Evolutionary conservation across 2,329 filamentous ascomycete species (phyloP), one percentile per base, ranked within the genome.

Genomic region (Chaetomiaceae sp.): DNA sequence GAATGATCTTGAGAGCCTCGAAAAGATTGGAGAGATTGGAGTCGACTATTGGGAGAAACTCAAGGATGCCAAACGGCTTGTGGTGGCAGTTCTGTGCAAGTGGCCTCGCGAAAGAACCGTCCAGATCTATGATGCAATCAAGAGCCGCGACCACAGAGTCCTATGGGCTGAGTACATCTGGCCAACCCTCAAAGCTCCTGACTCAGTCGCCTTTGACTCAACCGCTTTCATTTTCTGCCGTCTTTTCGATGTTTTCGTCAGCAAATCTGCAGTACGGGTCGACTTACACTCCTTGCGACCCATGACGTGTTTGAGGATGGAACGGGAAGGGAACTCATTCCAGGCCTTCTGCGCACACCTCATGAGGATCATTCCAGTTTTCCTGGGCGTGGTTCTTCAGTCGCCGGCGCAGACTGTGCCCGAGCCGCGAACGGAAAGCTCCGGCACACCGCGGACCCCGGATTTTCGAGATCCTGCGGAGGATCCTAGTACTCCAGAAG

Each of bases 151-250:
- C 7, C 56, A 61, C 14, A 30, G 56, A 5, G 47, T 63, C 2
- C 51, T 66, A 5, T 72, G 69, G 69, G 30, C 58, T 1, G 33
- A 63, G 25, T 52, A 63, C n/a, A 48, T 71, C 13, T 27, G 54
- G 20, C 51, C 45, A 16, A 57, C 58, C 5, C 40, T 67, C 3
- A 42, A 59, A 8, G 25, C 42, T 4, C 52, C 49, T 13, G 20
- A 18, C 20, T n/a, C 36, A 29, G 30, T 42, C 16, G 18, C 20
- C 1, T 18, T 16, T 9, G 55, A 29, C 25, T 40, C 46, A 7
- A 43, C 46, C n/a, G 40, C 32, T n/a, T 44, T 57, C 29, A 10
- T 32, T 21, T 29, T 66, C 7, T 54, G 50, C 11, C 51, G 57
- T 4, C 48, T 66, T 3, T 67, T 68, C 25, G 47, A 60, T 20